Conservation (phyloP, 2,329 filamentous ascomycete species). For the Pseudogymnoascus sp. region DNA sequence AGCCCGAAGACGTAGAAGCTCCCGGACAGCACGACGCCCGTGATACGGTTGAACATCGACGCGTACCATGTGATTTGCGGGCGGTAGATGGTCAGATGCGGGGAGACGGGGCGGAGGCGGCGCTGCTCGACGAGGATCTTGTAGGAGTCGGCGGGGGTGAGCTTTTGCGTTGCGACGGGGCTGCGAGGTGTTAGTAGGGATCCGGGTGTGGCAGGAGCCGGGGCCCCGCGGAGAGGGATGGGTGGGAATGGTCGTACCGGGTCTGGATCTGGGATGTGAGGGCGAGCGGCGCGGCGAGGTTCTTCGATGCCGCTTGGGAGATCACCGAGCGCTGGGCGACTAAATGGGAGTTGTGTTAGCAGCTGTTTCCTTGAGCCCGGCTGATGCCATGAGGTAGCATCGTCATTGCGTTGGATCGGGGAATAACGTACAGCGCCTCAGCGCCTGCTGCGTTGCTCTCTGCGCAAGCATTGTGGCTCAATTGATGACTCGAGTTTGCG, state of each 20-base stretch:
- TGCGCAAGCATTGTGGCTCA: slow-evolving; percentile 36
- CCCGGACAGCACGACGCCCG: slow-evolving; percentile 53
- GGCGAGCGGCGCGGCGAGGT: slow-evolving; percentile 33
- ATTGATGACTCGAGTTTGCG: slow-evolving; percentile 11
- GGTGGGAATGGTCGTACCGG: slow-evolving; percentile 33
- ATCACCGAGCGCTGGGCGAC: slow-evolving; percentile 37
- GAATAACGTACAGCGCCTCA: slow-evolving; percentile 33
- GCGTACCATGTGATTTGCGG: slow-evolving; percentile 64
- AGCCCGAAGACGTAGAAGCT: slow-evolving; percentile 60
- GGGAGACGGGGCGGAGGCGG: slow-evolving; percentile 58
- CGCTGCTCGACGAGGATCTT: slow-evolving; percentile 62
- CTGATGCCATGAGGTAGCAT: slow-evolving; percentile 10
- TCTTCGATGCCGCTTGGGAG: slow-evolving; percentile 34
- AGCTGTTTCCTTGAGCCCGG: slow-evolving; percentile 11
- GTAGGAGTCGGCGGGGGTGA: slow-evolving; percentile 37
- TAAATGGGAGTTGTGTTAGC: slow-evolving; percentile 18
- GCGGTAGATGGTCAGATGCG: slow-evolving; percentile 63
- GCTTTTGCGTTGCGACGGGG: slow-evolving; percentile 40
- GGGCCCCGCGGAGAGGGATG: neutral
- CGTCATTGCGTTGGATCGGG: neutral
- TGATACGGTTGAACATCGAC: slow-evolving; percentile 56
- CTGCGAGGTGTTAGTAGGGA: slow-evolving; percentile 26
- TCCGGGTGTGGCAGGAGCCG: neutral
- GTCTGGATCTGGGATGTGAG: slow-evolving; percentile 38
- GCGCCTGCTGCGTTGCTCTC: slow-evolving; percentile 36